These are phyloP conservation scores for Paramecium caudatum DNA, from an alignment of 73 alveolate genomes.

Conservation along the genomic window DNA sequence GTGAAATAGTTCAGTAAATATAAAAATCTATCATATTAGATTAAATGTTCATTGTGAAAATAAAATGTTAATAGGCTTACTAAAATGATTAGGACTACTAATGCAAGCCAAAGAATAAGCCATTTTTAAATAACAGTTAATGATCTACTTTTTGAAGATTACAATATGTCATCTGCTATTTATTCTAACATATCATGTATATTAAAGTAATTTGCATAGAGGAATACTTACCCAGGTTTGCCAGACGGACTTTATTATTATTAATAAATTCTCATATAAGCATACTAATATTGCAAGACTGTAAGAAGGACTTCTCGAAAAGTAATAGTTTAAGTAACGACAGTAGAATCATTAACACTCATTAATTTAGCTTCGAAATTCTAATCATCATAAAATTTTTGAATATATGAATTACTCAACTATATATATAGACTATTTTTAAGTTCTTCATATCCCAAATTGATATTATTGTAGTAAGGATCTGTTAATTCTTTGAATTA, in stretches of 20 bases:
- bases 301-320: conserved; percentile 12
- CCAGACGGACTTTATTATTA: conserved; percentile 31
- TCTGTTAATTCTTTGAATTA: neutral
- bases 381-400: neutral
- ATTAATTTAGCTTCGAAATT: neutral
- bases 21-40: neutral
- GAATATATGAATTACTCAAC: neutral
- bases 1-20: neutral
- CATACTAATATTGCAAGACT: conserved; percentile 7
- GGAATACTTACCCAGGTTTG: neutral
- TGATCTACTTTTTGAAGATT: conserved; percentile 15
- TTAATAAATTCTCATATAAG: neutral
- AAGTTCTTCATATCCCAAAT: conserved; percentile 58
- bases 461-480: neutral
- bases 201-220: conserved; percentile 29
- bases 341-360: neutral
- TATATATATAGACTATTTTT: neutral
- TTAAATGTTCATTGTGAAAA: neutral
- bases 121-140: neutral
- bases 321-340: neutral
- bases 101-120: conserved; percentile 15
- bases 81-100: neutral
- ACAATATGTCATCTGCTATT: neutral
- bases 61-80: neutral
- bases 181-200: conserved; percentile 5